phyloP scores from a whole-genome alignment of 305 asterid species.

The Fraxinus angustifolia region DNA sequence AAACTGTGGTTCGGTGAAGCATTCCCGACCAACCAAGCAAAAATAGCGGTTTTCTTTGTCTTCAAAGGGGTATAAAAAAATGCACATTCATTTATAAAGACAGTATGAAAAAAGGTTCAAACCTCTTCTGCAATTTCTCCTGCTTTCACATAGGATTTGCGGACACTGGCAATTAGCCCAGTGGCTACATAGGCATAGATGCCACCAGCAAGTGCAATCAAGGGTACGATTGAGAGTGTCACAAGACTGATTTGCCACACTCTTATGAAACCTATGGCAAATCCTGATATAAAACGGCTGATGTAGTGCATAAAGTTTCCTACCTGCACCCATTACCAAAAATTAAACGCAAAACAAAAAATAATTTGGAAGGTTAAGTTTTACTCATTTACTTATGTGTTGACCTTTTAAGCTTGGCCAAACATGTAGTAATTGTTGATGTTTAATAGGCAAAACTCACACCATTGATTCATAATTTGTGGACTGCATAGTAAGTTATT shows the following conservation, averaged over 20 bases:
- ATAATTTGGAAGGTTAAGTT: not conserved
- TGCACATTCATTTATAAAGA: not conserved
- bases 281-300: slow-evolving; percentile 78
- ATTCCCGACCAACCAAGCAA: not conserved
- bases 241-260: slow-evolving; percentile 98
- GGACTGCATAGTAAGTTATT: not conserved
- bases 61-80: not conserved
- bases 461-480: not conserved
- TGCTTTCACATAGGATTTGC: slow-evolving; percentile 90
- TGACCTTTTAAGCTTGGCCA: not conserved
- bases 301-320: slow-evolving; percentile 88
- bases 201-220: slow-evolving; percentile 99
- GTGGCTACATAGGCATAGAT: slow-evolving; percentile 80
- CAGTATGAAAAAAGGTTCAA: not conserved
- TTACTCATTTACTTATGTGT: not conserved
- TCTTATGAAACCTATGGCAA: slow-evolving; percentile 74
- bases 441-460: not conserved
- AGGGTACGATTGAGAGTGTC: slow-evolving; percentile 85
- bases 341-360: not conserved
- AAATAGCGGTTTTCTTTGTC: not conserved
- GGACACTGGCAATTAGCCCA: slow-evolving; percentile 81
- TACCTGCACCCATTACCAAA: slow-evolving; percentile 43
- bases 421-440: not conserved
- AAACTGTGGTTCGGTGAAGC: not conserved
- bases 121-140: slow-evolving; percentile 99